Conservation (phyloP, 1,139 yeast genomes). For the Sugiyamaella paludigena region DNA sequence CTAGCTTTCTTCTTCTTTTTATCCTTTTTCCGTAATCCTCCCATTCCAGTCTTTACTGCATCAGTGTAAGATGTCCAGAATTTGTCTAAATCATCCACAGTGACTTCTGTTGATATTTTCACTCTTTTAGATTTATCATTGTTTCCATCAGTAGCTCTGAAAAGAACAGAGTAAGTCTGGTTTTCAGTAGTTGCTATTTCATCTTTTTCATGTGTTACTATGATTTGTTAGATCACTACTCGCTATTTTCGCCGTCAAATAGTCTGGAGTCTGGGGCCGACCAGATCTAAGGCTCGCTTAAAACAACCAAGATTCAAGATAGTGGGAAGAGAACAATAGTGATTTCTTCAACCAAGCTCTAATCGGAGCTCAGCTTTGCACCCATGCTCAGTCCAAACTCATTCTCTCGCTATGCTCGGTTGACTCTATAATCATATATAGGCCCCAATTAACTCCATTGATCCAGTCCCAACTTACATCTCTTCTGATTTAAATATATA, state of each 20-base stretch:
- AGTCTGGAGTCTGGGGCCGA: not conserved
- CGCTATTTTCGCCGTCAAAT: constrained; percentile 9
- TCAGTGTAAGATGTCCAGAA: constrained; percentile 72
- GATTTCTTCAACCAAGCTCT: too few species aligned
- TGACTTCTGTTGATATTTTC: constrained; percentile 65
- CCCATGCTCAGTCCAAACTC: too few species aligned
- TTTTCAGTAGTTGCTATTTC: not conserved
- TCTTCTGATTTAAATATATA: constrained; percentile 32
- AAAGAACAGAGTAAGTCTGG: constrained; percentile 24
- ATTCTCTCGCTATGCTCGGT: too few species aligned
- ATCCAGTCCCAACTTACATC: constrained; percentile 31
- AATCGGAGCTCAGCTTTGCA: too few species aligned
- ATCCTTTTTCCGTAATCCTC: constrained; percentile 61
- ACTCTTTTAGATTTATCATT: constrained; percentile 45
- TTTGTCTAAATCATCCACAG: constrained; percentile 51
- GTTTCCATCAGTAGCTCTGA: constrained; percentile 56
- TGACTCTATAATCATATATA: too few species aligned
- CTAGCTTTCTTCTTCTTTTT: constrained; percentile 47
- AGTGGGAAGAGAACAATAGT: not conserved
- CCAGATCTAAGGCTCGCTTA: too few species aligned
- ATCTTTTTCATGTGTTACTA: constrained; percentile 11
- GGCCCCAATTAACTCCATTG: too few species aligned
- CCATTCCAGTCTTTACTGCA: constrained; percentile 58
- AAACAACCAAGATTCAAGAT: too few species aligned
- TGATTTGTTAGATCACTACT: constrained; percentile 7